Evolutionary conservation across 345 rosid genomes (phyloP).

Genomic region (Cardamine chenopodiifolia): DNA sequence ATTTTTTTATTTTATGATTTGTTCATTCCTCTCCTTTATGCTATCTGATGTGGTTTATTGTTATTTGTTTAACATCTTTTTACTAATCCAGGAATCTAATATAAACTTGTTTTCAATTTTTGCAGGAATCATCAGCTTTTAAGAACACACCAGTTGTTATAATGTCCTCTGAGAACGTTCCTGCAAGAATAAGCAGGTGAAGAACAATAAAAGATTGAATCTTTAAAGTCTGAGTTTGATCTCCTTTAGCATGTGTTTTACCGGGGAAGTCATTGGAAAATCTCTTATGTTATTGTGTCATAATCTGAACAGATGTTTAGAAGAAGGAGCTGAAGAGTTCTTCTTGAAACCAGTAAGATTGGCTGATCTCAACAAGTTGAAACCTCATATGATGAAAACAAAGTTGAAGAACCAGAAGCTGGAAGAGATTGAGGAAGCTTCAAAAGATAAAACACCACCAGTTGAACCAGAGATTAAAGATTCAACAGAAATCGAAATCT

Average conservation of each 20-base stretch:
- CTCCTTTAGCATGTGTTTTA: not conserved
- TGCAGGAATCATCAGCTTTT: constrained; percentile 60
- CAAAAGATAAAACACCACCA: constrained; percentile 2
- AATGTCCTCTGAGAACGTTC: constrained; percentile 89
- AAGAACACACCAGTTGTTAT: constrained; percentile 82
- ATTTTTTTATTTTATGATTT: constrained; percentile 2
- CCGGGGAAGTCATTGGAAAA: not conserved
- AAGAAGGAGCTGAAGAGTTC: constrained; percentile 95
- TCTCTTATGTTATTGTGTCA: not conserved
- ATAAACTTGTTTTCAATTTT: not conserved
- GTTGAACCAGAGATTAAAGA: constrained; percentile 33
- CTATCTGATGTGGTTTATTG: constrained; percentile 16
- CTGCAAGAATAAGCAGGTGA: constrained; percentile 56
- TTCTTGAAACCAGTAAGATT: constrained; percentile 81
- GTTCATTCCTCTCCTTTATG: not conserved
- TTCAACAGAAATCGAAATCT: not conserved
- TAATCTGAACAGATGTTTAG: constrained; percentile 58
- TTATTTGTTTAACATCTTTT: not conserved
- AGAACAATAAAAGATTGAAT: constrained; percentile 6
- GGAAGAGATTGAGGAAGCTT: constrained; percentile 31
- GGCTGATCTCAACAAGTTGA: constrained; percentile 79
- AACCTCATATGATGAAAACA: constrained; percentile 50
- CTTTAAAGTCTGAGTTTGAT: constrained; percentile 1
- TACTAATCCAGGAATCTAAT: not conserved
- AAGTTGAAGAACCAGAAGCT: constrained; percentile 40